Conservation (phyloP, 2,329 filamentous ascomycete genomes). For the Paraconiothyrium sp. region DNA sequence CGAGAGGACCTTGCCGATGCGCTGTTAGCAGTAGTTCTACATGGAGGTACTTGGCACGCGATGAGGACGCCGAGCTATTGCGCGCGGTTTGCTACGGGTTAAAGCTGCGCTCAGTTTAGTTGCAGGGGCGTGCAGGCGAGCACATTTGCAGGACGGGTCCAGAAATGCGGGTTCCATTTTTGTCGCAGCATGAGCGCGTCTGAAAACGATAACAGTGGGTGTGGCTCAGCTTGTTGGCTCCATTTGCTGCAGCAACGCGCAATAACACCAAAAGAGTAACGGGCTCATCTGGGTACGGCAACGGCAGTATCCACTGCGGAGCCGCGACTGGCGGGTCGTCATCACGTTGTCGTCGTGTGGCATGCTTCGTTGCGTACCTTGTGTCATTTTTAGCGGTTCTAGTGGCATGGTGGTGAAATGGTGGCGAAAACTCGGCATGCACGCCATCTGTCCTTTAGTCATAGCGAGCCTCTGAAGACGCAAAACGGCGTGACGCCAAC, state of each 20-base stretch:
- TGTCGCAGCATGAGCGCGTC: slow-evolving; percentile 20
- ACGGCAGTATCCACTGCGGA: slow-evolving; percentile 24
- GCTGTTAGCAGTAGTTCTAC: neutral
- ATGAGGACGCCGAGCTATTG: slow-evolving; percentile 1
- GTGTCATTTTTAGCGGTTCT: slow-evolving; percentile 24
- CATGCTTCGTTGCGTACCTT: slow-evolving; percentile 22
- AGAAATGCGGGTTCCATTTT: slow-evolving; percentile 18
- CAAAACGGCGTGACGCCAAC: slow-evolving; percentile 10
- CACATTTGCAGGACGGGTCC: slow-evolving; percentile 16
- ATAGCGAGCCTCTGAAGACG: neutral
- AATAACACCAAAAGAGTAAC: slow-evolving; percentile 13
- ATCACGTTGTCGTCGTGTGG: slow-evolving; percentile 21
- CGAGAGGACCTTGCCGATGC: slow-evolving; percentile 2
- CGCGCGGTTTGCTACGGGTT: slow-evolving; percentile 26
- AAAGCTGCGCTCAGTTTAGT: slow-evolving; percentile 17
- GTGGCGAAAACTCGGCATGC: slow-evolving; percentile 22
- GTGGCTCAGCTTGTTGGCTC: slow-evolving; percentile 19
- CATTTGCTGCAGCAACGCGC: slow-evolving; percentile 3
- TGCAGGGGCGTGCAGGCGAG: slow-evolving; percentile 20
- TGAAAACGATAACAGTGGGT: slow-evolving; percentile 13
- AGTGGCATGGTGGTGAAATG: slow-evolving; percentile 18
- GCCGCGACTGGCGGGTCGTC: slow-evolving; percentile 23
- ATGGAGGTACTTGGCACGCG: slow-evolving; percentile 1
- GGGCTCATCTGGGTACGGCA: slow-evolving; percentile 14
- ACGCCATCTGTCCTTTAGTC: slow-evolving; percentile 19